A percentile compares a stretch with the other conserved stretches of the same genome.
Evolutionary conservation across 768 basidiomycete genomes (phyloP).

Genomic region (Lactarius akahatsu): DNA sequence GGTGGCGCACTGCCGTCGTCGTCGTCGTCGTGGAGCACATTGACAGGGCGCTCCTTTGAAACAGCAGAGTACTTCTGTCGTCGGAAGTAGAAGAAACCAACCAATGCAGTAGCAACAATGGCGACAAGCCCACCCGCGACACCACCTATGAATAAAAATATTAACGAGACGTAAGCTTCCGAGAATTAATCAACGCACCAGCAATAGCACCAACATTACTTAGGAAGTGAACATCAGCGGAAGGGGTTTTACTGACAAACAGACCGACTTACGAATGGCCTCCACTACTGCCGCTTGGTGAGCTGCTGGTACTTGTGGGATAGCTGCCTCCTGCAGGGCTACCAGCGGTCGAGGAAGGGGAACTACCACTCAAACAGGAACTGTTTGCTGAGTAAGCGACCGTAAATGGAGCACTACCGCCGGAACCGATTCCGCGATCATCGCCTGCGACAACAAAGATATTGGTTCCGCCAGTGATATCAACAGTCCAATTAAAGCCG

Average conservation of each 20-base stretch:
- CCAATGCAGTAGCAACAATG: conserved; percentile 42
- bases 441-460: conserved; percentile 70
- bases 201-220: conserved; percentile 24
- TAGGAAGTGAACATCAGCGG: neutral
- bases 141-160: conserved; percentile 49
- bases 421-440: conserved; percentile 61
- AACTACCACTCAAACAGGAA: conserved; percentile 55
- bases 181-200: conserved; percentile 6
- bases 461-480: conserved; percentile 62
- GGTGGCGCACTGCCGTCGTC: conserved; percentile 50
- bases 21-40: conserved; percentile 54
- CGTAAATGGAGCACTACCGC: conserved; percentile 60
- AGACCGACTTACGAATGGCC: conserved; percentile 25
- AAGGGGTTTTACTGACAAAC: neutral
- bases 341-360: conserved; percentile 78
- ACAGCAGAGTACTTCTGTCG: conserved; percentile 44
- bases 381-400: conserved; percentile 52
- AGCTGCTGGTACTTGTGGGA: conserved; percentile 51
- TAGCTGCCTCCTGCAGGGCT: conserved; percentile 72
- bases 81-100: conserved; percentile 50
- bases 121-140: conserved; percentile 58
- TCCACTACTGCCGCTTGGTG: conserved; percentile 32
- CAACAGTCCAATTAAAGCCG: conserved; percentile 69
- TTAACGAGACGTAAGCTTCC: conserved; percentile 1
- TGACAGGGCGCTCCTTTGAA: conserved; percentile 58